A percentile compares a stretch with the other conserved stretches of the same genome.
Conservation (phyloP, 2,329 filamentous ascomycete species). For the Coniochaeta prunicola region DNA sequence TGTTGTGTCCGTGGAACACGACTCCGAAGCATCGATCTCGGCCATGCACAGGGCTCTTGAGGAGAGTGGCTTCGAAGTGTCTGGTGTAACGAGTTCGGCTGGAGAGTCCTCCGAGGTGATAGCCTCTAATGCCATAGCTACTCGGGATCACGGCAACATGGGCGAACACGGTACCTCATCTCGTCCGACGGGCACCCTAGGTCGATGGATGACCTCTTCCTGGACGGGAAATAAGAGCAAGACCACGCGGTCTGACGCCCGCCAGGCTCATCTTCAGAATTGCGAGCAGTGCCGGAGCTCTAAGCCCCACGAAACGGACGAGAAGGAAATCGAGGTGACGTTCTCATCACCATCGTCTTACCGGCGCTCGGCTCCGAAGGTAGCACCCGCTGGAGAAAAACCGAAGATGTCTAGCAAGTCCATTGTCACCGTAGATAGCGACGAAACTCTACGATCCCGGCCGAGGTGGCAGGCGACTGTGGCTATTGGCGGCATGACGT, state of each 20-base stretch:
- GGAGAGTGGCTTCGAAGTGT: slow-evolving; percentile 52
- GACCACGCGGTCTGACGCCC: slow-evolving; percentile 12
- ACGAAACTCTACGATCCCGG: slow-evolving; percentile 10
- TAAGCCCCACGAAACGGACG: neutral
- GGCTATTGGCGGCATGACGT: slow-evolving; percentile 64
- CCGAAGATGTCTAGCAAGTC: slow-evolving; percentile 13
- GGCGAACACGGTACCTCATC: slow-evolving; percentile 1
- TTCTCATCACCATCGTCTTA: neutral
- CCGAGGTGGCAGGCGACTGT: slow-evolving; percentile 16
- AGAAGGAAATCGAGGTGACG: slow-evolving; percentile 10
- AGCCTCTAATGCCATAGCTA: slow-evolving; percentile 12
- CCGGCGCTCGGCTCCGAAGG: neutral
- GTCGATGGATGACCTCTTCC: slow-evolving; percentile 19
- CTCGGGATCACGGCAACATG: slow-evolving; percentile 10
- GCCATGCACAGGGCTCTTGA: slow-evolving; percentile 39
- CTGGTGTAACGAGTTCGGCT: slow-evolving; percentile 33
- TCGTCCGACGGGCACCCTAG: slow-evolving; percentile 8
- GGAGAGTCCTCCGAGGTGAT: slow-evolving; percentile 16
- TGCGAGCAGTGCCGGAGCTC: slow-evolving; percentile 29
- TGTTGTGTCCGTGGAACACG: slow-evolving; percentile 55
- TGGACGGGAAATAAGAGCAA: slow-evolving; percentile 12
- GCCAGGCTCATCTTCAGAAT: slow-evolving; percentile 31
- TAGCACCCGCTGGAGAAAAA: slow-evolving; percentile 2
- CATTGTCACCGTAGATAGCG: slow-evolving; percentile 27
- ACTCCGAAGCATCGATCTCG: slow-evolving; percentile 35